Percentiles rank a stretch among this genome's conserved stretches.
Conservation (phyloP, 1,284 basidiomycete species). For the Meira nashicola region DNA sequence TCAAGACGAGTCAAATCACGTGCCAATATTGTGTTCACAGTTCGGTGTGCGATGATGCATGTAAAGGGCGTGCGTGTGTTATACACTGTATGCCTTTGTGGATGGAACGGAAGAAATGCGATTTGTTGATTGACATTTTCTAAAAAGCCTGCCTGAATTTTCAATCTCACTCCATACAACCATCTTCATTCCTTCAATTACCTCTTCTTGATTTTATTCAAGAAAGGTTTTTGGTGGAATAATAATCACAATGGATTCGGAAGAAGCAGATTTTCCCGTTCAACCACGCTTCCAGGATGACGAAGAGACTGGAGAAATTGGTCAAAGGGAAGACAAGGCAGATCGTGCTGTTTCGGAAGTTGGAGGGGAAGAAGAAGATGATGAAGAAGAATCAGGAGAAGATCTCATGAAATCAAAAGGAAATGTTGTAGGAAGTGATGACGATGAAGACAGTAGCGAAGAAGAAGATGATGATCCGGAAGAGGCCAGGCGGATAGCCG, state of each 20-base stretch:
- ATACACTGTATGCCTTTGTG: no score
- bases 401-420: constrained; percentile 45
- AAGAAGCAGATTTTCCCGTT: constrained; percentile 15
- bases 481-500: constrained; percentile 46
- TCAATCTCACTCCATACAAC: no score
- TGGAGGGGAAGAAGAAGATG: constrained; percentile 22
- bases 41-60: no score
- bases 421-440: constrained; percentile 41
- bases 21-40: no score
- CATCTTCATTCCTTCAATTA: background rate
- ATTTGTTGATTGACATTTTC: no score
- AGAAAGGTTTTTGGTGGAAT: background rate
- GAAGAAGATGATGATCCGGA: constrained; percentile 51
- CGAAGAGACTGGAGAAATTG: constrained; percentile 16
- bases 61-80: no score
- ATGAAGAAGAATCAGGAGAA: constrained; percentile 44
- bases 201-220: background rate
- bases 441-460: constrained; percentile 34
- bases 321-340: constrained; percentile 10
- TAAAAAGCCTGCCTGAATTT: no score
- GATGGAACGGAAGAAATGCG: no score
- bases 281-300: constrained; percentile 14
- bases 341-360: constrained; percentile 8
- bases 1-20: no score
- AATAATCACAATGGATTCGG: constrained; percentile 13